Evolutionary conservation across 768 basidiomycete genomes (phyloP), one percentile per base, ranked within the genome.

Genomic region (Mycena latifolia): DNA sequence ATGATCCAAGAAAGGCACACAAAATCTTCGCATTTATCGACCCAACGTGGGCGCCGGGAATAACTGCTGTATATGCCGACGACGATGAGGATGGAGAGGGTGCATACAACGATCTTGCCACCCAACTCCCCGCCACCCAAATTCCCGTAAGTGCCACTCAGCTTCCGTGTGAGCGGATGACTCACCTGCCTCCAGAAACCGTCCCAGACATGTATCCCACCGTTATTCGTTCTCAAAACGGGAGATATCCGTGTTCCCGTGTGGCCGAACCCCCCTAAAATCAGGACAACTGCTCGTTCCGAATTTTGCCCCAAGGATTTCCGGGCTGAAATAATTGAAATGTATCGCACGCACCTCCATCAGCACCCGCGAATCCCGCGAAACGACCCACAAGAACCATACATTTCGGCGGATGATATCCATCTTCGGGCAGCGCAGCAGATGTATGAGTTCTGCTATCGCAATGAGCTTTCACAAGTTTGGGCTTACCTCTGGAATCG

Each of bases 11-110:
- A 1, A 45, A 39, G 12, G 69, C 71, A 2, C 62, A 74, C 53
- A 11, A 35, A 14, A 29, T 55, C 11, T 74, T 74, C 56, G 31
- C 60, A 10, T 72, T 74, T 53, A 72, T 74, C 53, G 71, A 74
- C 55, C 73, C 69, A 6, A 74, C 73, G 6, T 74, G 73, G 71
- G 71, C 63, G 3, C 73, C 67, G 3, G 71, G 69, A 15, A 60
- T 72, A 12, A 66, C 51, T 5, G 58, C 69, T 10, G 66, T 66
- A 51, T 50, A 43, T 27, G 47, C 63, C n/a, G n/a, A n/a, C n/a
- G n/a, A n/a, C n/a, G n/a, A n/a, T 33, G 61, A 57, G 20, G 27
- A 53, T 37, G 54, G 33, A 31, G 51, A n/a, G 5, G 7, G 4
- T n/a, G 51, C 33, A 20, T 20, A 22, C 9, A 31, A 52, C 35